Conservation (phyloP, 768 basidiomycete genomes). For the Dentipellis sp. region DNA sequence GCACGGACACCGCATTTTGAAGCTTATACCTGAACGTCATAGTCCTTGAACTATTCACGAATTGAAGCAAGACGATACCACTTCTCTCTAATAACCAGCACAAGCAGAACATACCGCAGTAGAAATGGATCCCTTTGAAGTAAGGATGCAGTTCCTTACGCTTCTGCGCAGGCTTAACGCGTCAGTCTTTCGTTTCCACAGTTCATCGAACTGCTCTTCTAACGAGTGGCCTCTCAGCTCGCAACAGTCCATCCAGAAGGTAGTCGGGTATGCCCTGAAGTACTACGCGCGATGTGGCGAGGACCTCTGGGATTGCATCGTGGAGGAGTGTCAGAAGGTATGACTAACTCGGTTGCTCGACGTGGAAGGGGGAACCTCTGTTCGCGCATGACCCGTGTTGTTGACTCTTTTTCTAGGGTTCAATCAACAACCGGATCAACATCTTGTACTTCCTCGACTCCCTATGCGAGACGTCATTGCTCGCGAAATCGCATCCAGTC, state of each 20-base stretch:
- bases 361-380: neutral
- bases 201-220: conserved; percentile 9
- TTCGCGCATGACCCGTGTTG: neutral
- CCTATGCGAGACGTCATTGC: conserved; percentile 69
- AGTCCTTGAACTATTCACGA: too few relatives aligned
- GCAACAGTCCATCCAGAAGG: conserved; percentile 82
- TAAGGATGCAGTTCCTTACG: conserved; percentile 63
- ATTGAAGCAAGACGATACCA: too few relatives aligned
- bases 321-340: conserved; percentile 88
- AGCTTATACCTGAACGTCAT: too few relatives aligned
- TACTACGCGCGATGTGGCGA: conserved; percentile 80
- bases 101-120: neutral
- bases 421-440: conserved; percentile 88
- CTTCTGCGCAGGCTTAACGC: conserved; percentile 58
- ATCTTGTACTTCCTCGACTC: conserved; percentile 87
- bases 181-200: conserved; percentile 27
- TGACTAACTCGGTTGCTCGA: neutral
- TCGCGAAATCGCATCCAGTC: conserved; percentile 50
- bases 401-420: conserved; percentile 31
- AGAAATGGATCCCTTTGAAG: conserved; percentile 62
- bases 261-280: conserved; percentile 78
- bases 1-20: too few relatives aligned
- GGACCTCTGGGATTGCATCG: conserved; percentile 88
- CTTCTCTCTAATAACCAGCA: neutral
- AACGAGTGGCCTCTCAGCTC: conserved; percentile 40